A percentile compares a stretch with the other conserved stretches of the same genome.
Evolutionary conservation across 2,329 filamentous ascomycete genomes (phyloP).

Genomic region (Chrysosphaeria jannelii): DNA sequence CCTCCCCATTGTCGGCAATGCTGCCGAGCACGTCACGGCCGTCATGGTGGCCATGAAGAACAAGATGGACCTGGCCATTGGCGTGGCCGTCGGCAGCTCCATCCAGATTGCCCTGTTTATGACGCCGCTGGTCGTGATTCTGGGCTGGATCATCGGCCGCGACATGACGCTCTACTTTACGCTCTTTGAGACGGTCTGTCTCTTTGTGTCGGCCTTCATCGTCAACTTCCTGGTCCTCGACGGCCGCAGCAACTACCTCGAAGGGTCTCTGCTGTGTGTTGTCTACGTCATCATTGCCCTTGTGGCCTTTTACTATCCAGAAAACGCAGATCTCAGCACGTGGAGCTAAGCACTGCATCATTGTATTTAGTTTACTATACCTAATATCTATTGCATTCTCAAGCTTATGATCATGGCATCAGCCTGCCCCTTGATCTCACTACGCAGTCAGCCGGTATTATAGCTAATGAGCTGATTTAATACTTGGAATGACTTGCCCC

Average conservation of each 20-base stretch:
- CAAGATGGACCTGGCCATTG: conserved; percentile 48
- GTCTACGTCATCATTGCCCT: conserved; percentile 38
- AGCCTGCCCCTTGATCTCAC: no score
- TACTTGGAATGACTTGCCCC: no score
- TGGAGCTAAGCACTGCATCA: no score
- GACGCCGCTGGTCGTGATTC: conserved; percentile 36
- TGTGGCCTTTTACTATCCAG: conserved; percentile 35
- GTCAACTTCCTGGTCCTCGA: conserved; percentile 72
- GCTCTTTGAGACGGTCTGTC: conserved; percentile 61
- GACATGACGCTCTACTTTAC: conserved; percentile 66
- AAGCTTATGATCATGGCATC: no score
- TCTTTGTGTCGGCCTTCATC: conserved; percentile 61
- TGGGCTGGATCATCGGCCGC: conserved; percentile 37
- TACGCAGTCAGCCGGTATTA: no score
- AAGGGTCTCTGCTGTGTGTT: conserved; percentile 38
- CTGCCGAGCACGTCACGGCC: conserved; percentile 38
- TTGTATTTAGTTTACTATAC: no score
- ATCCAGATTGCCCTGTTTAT: conserved; percentile 47
- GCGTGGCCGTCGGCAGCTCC: conserved; percentile 37
- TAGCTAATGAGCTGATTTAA: no score
- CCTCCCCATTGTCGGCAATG: conserved; percentile 42
- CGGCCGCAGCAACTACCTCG: conserved; percentile 62
- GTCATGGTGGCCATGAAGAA: conserved; percentile 42
- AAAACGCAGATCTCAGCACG: conserved; percentile 1
- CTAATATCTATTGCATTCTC: no score